A percentile compares a stretch with the other conserved stretches of the same genome.
Evolutionary conservation across 2,329 filamentous ascomycete genomes (phyloP).

Genomic region (Fusarium caatingaense): DNA sequence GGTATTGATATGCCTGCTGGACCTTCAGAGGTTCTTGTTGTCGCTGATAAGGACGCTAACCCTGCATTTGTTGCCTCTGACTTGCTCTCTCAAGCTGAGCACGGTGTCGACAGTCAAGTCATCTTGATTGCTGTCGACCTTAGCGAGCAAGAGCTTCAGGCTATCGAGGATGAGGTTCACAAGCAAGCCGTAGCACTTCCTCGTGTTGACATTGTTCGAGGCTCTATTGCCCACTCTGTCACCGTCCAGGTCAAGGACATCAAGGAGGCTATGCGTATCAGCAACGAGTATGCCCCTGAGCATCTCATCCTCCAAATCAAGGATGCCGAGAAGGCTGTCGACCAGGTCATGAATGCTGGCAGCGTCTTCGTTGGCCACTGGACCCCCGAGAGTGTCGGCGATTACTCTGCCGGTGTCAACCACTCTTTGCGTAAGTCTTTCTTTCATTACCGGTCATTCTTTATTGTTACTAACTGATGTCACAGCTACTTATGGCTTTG

Average conservation of each 20-base stretch:
- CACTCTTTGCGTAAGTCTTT: slow-evolving; percentile 88
- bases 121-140: slow-evolving; percentile 89
- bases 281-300: slow-evolving; percentile 96
- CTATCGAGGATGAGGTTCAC: slow-evolving; percentile 93
- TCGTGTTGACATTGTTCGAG: slow-evolving; percentile 90
- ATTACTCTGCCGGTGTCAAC: slow-evolving; percentile 98
- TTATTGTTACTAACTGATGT: slow-evolving; percentile 34
- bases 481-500: slow-evolving; percentile 93
- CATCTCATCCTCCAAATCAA: slow-evolving; percentile 92
- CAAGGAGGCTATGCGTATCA: slow-evolving; percentile 80
- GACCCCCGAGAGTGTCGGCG: slow-evolving; percentile 97
- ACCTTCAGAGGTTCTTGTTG: slow-evolving; percentile 94
- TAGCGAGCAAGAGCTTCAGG: slow-evolving; percentile 75
- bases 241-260: slow-evolving; percentile 81
- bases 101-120: slow-evolving; percentile 96
- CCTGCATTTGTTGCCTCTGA: slow-evolving; percentile 97
- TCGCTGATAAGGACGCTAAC: slow-evolving; percentile 88
- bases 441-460: not conserved
- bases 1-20: slow-evolving; percentile 99
- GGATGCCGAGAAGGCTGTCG: slow-evolving; percentile 78
- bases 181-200: slow-evolving; percentile 87
- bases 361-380: slow-evolving; percentile 96
- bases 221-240: slow-evolving; percentile 90
- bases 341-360: slow-evolving; percentile 89
- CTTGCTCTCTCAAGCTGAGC: slow-evolving; percentile 93